Evolutionary conservation across 2,329 filamentous ascomycete species (phyloP), one percentile per base, ranked within the genome.

Genomic region (Sporothrix globosa): DNA sequence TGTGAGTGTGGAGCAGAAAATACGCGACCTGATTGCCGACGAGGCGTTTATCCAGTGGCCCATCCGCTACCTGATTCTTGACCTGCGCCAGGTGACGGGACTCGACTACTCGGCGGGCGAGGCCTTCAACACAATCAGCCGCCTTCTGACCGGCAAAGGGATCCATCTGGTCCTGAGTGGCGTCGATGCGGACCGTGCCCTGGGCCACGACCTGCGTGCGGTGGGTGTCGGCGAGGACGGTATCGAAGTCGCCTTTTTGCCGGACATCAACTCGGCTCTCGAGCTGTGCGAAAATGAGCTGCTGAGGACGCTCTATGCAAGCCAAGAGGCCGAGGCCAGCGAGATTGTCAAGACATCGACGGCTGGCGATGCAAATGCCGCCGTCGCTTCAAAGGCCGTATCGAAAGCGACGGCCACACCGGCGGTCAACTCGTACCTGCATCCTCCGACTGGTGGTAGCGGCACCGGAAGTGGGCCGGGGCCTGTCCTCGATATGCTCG

Each of bases 91-190:
- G 73, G 96, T 99, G 54, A 94, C 91, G 17, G 96, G 95, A 9
- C 87, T 98, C 27, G 96, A 99, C 80, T 99, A 97, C 78, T 98
- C 95, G 0, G 95, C 96, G 0, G 95, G 93, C 0, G 96, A 99
- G 79, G 96, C 92, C 0, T 98, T 99, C 78, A 93, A 92, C 72
- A 91, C 94, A 17, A 93, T 99, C 79, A 96, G 94, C 77, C 89
- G 96, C 27, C 86, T 98, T 24, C 83, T 98, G 2, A 84, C 89
- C 72, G 88, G 90, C 73, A 92, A 92, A 77, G 88, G 89, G 34
- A 92, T 99, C 48, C 87, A 90, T 70, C 87, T 97, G 71, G 88
- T 96, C 17, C 85, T 99, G 70, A 96, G 93, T 68, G 92, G 94
- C 1, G 87, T 98, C 2, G 89, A 92, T 48, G 85, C 92, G 1